Evolutionary conservation across 2,329 filamentous ascomycete genomes (phyloP), one percentile per base, ranked within the genome.

Genomic region (Gliomastix tumulicola): DNA sequence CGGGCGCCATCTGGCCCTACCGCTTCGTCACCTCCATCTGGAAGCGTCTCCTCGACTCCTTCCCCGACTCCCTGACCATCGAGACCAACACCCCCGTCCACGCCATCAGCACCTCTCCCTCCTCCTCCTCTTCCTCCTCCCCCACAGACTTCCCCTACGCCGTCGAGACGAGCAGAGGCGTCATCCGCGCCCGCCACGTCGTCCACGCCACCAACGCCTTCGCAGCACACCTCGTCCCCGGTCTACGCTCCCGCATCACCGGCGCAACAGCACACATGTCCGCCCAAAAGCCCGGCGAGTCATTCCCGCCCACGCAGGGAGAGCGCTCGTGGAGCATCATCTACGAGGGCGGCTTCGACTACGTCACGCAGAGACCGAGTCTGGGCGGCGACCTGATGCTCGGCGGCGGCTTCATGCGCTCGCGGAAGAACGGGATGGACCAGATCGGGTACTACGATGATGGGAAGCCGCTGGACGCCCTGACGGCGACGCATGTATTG

Each of bases 131-230:
- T 45, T 18, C 36, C 48, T 3, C 55, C 51, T n/a, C 20, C 40
- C 4, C 36, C 36, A 15, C 25, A 35, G 3, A 51, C 11, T 63
- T 54, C 25, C 25, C 25, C 2, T 72, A 69, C 43, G 42, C 50
- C 2, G 38, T 77, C 2, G 41, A 49, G 3, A 79, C 75, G 0
- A 41, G 48, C 0, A 55, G 69, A 4, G 74, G 72, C 0, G 43
- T 30, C 0, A 60, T 77, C 11, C 48, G 46, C 2, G 61, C 70
- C 12, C 56, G 55, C 3, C 63, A 73, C 34, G 54, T 80, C 6
- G 59, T 79, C 3, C 71, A 79, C 42, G 70, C 70, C 23, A 79
- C 72, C 1, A 78, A 80, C 41, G 71, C 57, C 3, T 68, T 69
- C 44, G 59, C 68, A 0, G 53, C 64, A 0, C 65, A 75, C 34